phyloP scores from a whole-genome alignment of 2,329 filamentous ascomycete genomes.

The Alternaria ethzedia region DNA sequence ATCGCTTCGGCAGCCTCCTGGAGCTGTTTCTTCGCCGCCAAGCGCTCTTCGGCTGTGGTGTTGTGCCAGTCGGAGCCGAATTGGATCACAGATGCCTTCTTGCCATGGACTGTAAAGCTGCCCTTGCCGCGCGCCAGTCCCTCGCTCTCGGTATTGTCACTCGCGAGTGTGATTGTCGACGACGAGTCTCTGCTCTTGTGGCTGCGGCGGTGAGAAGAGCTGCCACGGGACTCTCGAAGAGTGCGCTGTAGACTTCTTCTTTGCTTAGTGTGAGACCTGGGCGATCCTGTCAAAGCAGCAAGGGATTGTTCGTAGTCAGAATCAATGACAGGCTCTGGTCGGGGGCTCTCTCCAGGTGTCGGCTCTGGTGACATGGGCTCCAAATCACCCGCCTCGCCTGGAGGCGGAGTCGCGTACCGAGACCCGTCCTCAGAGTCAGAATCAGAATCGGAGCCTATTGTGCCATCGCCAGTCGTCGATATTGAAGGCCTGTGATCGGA shows the following conservation, averaged over 20 bases:
- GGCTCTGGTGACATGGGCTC: slow-evolving; percentile 36
- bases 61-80: slow-evolving; percentile 90
- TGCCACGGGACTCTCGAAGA: slow-evolving; percentile 76
- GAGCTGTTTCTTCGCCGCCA: slow-evolving; percentile 48
- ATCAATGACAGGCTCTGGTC: slow-evolving; percentile 33
- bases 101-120: slow-evolving; percentile 95
- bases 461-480: slow-evolving; percentile 40
- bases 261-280: slow-evolving; percentile 69
- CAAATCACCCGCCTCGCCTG: slow-evolving; percentile 28
- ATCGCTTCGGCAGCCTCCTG: slow-evolving; percentile 40
- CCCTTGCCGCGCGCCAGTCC: slow-evolving; percentile 79
- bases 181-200: slow-evolving; percentile 77
- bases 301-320: slow-evolving; percentile 38
- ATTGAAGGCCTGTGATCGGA: slow-evolving; percentile 43
- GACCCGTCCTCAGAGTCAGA: slow-evolving; percentile 35
- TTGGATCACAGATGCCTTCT: slow-evolving; percentile 97
- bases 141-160: slow-evolving; percentile 62
- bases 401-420: slow-evolving; percentile 42
- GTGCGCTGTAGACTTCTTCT: slow-evolving; percentile 89
- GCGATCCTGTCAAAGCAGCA: slow-evolving; percentile 43
- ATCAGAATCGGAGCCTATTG: slow-evolving; percentile 25
- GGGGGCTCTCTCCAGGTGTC: slow-evolving; percentile 29
- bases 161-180: slow-evolving; percentile 64
- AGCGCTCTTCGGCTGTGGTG: slow-evolving; percentile 46
- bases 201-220: slow-evolving; percentile 70